These are phyloP conservation scores for Yamadazyma trypodendri DNA, from an alignment of 1,139 yeast genomes.

Conservation along the genomic window DNA sequence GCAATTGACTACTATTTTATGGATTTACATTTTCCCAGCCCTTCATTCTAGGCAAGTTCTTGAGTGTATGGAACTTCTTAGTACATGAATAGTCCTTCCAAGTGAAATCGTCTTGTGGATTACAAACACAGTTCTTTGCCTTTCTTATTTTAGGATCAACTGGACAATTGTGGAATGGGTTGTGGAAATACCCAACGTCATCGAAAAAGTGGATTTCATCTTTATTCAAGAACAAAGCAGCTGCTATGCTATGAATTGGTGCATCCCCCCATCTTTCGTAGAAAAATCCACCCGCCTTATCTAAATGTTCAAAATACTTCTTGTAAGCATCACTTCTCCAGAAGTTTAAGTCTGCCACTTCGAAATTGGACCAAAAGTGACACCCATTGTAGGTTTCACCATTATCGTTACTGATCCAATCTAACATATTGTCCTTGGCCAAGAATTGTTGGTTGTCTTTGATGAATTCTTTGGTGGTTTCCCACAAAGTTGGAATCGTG, in stretches of 20 bases:
- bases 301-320: conserved; percentile 68
- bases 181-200: conserved; percentile 81
- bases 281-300: conserved; percentile 81
- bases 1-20: background rate
- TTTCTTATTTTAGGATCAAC: conserved; percentile 53
- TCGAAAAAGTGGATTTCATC: conserved; percentile 74
- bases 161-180: conserved; percentile 78
- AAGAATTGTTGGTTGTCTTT: conserved; percentile 63
- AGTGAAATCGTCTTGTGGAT: conserved; percentile 75
- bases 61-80: conserved; percentile 62
- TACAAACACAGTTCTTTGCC: conserved; percentile 65
- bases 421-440: conserved; percentile 65
- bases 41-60: conserved; percentile 62
- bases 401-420: conserved; percentile 68
- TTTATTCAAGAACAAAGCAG: conserved; percentile 67
- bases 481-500: conserved; percentile 83
- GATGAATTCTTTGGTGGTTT: conserved; percentile 66
- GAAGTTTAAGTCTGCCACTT: conserved; percentile 69
- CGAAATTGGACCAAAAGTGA: conserved; percentile 89
- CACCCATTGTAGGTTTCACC: conserved; percentile 73
- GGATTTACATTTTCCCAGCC: conserved; percentile 68
- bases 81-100: conserved; percentile 89
- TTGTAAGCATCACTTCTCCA: conserved; percentile 73
- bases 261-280: conserved; percentile 96
- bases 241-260: conserved; percentile 86